A percentile compares a stretch with the other conserved stretches of the same genome.
Evolutionary conservation across 352 stramenopile genomes (phyloP).

Genomic region (Globisporangium nagaii): DNA sequence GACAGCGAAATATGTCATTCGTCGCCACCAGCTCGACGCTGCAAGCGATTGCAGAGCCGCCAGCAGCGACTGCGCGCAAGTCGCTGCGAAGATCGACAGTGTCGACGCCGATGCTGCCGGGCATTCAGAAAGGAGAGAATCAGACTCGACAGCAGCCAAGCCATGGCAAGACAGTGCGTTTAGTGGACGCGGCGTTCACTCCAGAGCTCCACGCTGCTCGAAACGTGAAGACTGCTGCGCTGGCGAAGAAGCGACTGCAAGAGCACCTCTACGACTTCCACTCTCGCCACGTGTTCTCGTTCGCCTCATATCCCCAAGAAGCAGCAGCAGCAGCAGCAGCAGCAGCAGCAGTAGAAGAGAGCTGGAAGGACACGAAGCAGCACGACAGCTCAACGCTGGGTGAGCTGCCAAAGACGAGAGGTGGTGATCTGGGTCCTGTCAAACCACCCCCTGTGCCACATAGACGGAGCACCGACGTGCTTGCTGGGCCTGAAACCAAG

Average conservation of each 20-base stretch:
- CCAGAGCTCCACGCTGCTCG: neutral
- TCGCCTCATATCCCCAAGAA: slow-evolving; percentile 13
- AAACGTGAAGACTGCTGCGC: neutral
- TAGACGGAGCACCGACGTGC: neutral
- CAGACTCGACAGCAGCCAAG: neutral
- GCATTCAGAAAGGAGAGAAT: neutral
- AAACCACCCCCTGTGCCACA: neutral
- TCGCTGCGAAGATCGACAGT: neutral
- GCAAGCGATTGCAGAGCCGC: neutral
- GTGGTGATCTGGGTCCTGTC: neutral
- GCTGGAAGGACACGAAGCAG: neutral
- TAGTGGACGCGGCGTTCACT: neutral
- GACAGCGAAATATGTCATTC: neutral
- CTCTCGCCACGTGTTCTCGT: slow-evolving; percentile 51
- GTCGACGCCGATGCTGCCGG: slow-evolving; percentile 1
- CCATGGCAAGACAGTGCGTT: neutral
- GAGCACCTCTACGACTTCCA: slow-evolving; percentile 60
- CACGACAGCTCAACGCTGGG: neutral
- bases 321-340: too few species aligned
- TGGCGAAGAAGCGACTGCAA: slow-evolving; percentile 31
- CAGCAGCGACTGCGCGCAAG: neutral
- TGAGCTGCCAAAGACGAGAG: neutral
- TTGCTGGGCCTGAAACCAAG: neutral
- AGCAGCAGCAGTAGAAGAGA: neutral
- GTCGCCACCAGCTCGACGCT: neutral